Conservation (phyloP, 2,329 filamentous ascomycete genomes). For the Rachicladosporium sp. region DNA sequence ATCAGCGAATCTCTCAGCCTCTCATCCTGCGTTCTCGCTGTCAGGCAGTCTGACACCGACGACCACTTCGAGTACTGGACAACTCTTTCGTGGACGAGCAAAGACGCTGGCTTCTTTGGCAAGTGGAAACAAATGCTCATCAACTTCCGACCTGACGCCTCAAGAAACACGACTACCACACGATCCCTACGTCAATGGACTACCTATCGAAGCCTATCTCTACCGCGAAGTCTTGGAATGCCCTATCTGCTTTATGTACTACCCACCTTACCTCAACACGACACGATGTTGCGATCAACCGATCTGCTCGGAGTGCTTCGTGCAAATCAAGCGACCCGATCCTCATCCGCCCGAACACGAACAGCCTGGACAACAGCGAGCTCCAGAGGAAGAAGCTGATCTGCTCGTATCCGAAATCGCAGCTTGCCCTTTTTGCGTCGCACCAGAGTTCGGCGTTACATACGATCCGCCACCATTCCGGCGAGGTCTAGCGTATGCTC, state of each 20-base stretch:
- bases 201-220: conserved; percentile 79
- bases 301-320: conserved; percentile 97
- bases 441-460: conserved; percentile 90
- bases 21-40: conserved; percentile 24
- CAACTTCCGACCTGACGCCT: conserved; percentile 51
- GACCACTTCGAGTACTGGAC: conserved; percentile 27
- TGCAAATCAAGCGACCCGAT: conserved; percentile 92
- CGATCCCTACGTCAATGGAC: conserved; percentile 87
- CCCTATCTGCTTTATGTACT: conserved; percentile 92
- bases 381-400: conserved; percentile 37
- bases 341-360: conserved; percentile 69
- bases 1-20: conserved; percentile 42
- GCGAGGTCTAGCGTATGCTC: conserved; percentile 60
- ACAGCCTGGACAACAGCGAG: conserved; percentile 23
- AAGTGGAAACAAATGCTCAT: conserved; percentile 55
- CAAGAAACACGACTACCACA: conserved; percentile 68
- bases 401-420: conserved; percentile 83
- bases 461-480: conserved; percentile 84
- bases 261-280: conserved; percentile 85
- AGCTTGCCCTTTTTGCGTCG: conserved; percentile 87
- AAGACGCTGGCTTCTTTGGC: conserved; percentile 80
- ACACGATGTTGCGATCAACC: conserved; percentile 91
- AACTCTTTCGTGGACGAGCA: conserved; percentile 65
- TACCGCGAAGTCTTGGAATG: conserved; percentile 89
- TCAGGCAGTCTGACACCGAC: conserved; percentile 32